Percentiles rank a stretch among this genome's conserved stretches.
These are phyloP conservation scores for Cicer pinnatifidum DNA, from an alignment of 306 rosid species.

Conservation along the genomic window DNA sequence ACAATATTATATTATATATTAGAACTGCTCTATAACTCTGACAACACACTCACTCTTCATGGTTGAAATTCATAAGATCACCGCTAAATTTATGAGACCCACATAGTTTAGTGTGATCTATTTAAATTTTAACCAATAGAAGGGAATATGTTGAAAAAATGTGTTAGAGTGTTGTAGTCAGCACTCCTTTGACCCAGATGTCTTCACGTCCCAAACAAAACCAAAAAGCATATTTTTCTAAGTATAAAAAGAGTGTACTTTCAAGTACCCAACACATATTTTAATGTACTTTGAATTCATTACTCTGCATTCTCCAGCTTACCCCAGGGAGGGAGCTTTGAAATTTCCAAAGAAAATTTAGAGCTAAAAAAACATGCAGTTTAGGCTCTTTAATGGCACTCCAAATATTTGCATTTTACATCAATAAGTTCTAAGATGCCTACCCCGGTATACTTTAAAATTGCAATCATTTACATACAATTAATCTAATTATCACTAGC, in stretches of 20 bases:
- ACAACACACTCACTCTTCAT: not conserved
- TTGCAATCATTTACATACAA: too few species aligned
- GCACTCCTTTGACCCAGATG: not conserved
- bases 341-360: not conserved
- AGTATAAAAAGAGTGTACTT: not conserved
- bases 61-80: not conserved
- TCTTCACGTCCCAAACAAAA: not conserved
- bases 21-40: conserved; percentile 2
- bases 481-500: not conserved
- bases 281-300: not conserved
- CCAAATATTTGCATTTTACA: not conserved
- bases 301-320: not conserved
- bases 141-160: not conserved
- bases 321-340: not conserved
- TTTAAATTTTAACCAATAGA: not conserved
- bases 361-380: not conserved
- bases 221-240: not conserved
- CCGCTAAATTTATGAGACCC: not conserved
- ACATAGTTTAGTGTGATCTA: not conserved
- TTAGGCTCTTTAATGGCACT: not conserved
- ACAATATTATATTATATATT: not conserved
- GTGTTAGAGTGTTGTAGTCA: not conserved
- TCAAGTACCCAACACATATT: not conserved
- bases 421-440: not conserved
- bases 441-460: not conserved